Conservation (phyloP, 768 basidiomycete species). For the Serendipita indica region DNA sequence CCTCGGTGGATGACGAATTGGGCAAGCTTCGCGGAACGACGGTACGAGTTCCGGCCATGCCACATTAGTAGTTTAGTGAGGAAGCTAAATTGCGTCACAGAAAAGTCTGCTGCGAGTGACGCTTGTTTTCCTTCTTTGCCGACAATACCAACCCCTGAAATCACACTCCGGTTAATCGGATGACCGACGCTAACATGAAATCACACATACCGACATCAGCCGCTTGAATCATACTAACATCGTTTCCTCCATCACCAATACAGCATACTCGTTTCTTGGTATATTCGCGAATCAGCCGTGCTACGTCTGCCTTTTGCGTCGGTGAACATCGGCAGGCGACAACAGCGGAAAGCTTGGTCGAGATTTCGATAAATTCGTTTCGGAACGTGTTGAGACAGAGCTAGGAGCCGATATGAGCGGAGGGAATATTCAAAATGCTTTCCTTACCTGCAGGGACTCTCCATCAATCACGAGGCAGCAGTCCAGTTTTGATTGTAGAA, state of each 20-base stretch:
- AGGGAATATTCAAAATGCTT: background rate
- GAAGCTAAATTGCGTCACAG: constrained; percentile 89
- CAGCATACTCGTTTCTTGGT: constrained; percentile 96
- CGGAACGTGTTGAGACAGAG: constrained; percentile 83
- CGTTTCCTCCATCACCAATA: constrained; percentile 98
- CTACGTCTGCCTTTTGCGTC: constrained; percentile 97
- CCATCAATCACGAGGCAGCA: constrained; percentile 98
- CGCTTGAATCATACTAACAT: constrained; percentile 99
- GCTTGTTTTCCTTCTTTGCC: constrained; percentile 99
- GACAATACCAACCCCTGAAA: constrained; percentile 64
- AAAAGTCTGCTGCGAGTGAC: constrained; percentile 97
- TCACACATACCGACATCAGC: constrained; percentile 76
- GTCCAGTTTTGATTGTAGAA: constrained; percentile 85
- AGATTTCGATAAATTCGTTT: constrained; percentile 89
- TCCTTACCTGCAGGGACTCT: constrained; percentile 73
- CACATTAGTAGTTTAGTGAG: constrained; percentile 93
- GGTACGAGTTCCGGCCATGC: constrained; percentile 98
- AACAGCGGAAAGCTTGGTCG: constrained; percentile 89
- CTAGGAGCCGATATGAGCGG: constrained; percentile 26
- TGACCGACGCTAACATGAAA: background rate
- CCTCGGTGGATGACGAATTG: constrained; percentile 98
- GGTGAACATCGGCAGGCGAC: constrained; percentile 98
- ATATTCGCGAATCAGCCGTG: constrained; percentile 73
- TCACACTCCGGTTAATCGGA: background rate
- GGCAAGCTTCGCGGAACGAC: constrained; percentile 91